Base-by-base conservation (phyloP, 768 basidiomycete species). In the Naganishia friedmannii region DNA sequence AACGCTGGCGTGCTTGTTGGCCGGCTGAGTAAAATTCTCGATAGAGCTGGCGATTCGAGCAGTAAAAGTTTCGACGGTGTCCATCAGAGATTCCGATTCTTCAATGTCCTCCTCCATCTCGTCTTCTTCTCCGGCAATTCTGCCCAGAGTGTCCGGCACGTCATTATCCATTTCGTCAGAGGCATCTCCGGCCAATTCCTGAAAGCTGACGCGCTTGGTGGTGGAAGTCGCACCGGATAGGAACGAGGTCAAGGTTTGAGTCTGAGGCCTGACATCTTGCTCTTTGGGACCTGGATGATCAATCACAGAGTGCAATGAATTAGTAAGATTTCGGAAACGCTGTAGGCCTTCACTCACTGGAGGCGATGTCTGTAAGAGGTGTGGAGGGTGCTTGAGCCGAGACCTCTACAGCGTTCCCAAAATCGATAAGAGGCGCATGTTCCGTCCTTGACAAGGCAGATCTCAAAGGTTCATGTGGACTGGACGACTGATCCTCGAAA, bases 51-150 rank as follows among this genome's bases (percentile, higher is more conserved):
- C 39, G 42, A 53, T 58, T 29, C 21, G 68, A 37, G 56, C 26
- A 9, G 37, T 69, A 19, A 46, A 42, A 2, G 42, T 58, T 15
- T 70, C 53, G n/a, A 53, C 53, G 31, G 48, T 39, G 7, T 54
- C 70, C 26, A 70, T 45, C 32, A 67, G 10, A 4, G 65, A 65
- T 58, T 72, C 57, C n/a, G 67, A 71, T 31, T 65, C 66, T 55
- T 53, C 74, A 37, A 53, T 70, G 17, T 70, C 70, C 15, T 42
- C 46, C 53, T 65, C 63, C 17, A 66, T 45, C 51, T 68, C 68
- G 28, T 72, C 68, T 23, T 57, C 68, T 56, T 66, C 74, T 7
- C 29, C 57, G n/a, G 53, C 55, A 46, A 57, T 69, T 21, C 29
- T 63, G 5, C 60, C 60, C 23, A 63, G 26, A 26, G 42, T 63